Conservation (phyloP, 2,329 filamentous ascomycete species). For the Ophiostoma piceae region DNA sequence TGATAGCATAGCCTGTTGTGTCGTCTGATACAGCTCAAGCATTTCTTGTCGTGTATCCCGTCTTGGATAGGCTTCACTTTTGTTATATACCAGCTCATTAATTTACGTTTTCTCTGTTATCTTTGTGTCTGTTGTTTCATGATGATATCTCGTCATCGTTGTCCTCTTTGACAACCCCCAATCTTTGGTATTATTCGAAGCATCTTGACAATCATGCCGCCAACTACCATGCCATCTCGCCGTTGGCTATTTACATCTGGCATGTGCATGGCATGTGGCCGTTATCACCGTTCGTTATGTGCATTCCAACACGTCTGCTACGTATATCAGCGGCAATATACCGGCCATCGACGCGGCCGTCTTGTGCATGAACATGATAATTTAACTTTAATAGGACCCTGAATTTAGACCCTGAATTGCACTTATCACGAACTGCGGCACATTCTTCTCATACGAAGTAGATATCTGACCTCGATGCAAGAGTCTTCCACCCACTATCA, state of each 20-base stretch:
- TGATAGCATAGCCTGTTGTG: neutral
- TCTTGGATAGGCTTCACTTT: neutral
- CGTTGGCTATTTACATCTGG: neutral
- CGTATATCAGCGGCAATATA: neutral
- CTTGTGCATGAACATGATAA: neutral
- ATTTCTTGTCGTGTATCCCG: neutral
- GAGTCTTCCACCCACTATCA: neutral
- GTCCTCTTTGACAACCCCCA: neutral
- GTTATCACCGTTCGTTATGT: neutral
- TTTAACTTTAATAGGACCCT: neutral
- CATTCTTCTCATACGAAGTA: neutral
- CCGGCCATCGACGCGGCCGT: neutral
- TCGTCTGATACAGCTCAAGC: neutral
- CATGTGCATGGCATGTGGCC: neutral
- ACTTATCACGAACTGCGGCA: neutral
- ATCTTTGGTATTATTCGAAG: neutral
- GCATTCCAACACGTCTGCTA: neutral
- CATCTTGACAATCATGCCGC: too few relatives aligned
- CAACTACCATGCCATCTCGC: too few relatives aligned
- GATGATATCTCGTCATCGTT: neutral
- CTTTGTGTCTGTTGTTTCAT: too few relatives aligned
- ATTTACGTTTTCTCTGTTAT: neutral
- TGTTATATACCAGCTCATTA: constrained; percentile 12
- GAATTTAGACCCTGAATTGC: neutral
- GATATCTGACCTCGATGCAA: too few relatives aligned